Evolutionary conservation across 306 rosid species (phyloP).

Genomic region (Herpetospermum pedunculosum): DNA sequence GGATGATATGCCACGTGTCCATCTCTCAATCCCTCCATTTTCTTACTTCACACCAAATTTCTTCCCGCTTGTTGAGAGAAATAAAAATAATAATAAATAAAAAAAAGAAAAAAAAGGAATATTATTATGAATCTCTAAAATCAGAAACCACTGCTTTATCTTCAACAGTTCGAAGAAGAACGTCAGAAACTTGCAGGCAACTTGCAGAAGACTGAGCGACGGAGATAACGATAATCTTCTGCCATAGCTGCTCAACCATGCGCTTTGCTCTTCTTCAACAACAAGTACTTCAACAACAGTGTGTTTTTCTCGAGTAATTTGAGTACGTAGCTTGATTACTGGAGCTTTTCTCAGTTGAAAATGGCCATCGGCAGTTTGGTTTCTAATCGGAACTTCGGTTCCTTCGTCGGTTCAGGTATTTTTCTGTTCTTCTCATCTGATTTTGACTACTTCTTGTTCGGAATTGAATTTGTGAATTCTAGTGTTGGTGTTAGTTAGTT

Average conservation of each 20-base stretch:
- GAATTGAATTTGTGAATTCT: not conserved
- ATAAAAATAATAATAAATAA: not conserved
- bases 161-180: conserved; percentile 12
- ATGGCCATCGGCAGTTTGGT: conserved; percentile 67
- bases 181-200: conserved; percentile 2
- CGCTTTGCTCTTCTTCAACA: not conserved
- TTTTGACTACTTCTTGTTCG: not conserved
- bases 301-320: conserved; percentile 12
- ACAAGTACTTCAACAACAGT: not conserved
- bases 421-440: not conserved
- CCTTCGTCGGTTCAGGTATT: conserved; percentile 41
- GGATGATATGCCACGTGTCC: conserved; percentile 54
- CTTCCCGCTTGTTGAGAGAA: conserved; percentile 26
- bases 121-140: conserved; percentile 1
- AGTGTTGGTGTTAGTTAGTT: no score
- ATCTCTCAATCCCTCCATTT: conserved; percentile 23
- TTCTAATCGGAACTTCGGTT: conserved; percentile 58
- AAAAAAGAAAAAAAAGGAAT: not conserved
- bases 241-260: not conserved
- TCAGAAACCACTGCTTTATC: conserved; percentile 40
- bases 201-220: not conserved
- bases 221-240: conserved; percentile 19
- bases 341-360: conserved; percentile 3
- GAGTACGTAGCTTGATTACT: not conserved
- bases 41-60: conserved; percentile 30